These are phyloP conservation scores for Emydomyces testavorans DNA, from an alignment of 2,329 filamentous ascomycete species.

Conservation along the genomic window DNA sequence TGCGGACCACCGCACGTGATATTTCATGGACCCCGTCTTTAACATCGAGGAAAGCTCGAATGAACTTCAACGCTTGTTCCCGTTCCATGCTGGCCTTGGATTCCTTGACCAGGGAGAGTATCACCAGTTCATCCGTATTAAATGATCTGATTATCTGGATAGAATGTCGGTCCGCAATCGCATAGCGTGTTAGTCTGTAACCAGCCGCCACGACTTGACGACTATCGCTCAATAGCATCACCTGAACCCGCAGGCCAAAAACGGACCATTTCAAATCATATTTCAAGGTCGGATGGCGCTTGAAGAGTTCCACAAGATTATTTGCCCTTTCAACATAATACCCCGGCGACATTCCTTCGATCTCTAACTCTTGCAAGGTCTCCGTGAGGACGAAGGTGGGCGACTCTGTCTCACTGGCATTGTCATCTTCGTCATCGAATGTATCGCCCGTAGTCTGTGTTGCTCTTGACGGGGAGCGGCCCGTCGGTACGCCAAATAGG, in stretches of 20 bases:
- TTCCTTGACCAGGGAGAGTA: slow-evolving; percentile 86
- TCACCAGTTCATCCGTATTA: slow-evolving; percentile 86
- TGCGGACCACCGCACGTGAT: slow-evolving; percentile 73
- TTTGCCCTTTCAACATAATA: slow-evolving; percentile 94
- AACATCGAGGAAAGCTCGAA: slow-evolving; percentile 87
- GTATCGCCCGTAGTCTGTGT: slow-evolving; percentile 31
- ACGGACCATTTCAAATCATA: slow-evolving; percentile 95
- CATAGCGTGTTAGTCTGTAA: slow-evolving; percentile 85
- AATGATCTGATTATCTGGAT: slow-evolving; percentile 75
- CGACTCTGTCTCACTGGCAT: slow-evolving; percentile 61
- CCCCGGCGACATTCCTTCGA: slow-evolving; percentile 76
- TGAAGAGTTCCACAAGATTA: slow-evolving; percentile 90
- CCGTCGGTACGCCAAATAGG: slow-evolving; percentile 46
- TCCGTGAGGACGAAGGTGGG: slow-evolving; percentile 86
- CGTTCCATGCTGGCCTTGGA: slow-evolving; percentile 93
- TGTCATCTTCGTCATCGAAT: slow-evolving; percentile 41
- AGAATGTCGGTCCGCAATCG: slow-evolving; percentile 83
- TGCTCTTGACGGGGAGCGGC: slow-evolving; percentile 40
- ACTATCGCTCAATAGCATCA: slow-evolving; percentile 90
- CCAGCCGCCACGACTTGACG: slow-evolving; percentile 91
- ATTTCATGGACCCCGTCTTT: slow-evolving; percentile 84
- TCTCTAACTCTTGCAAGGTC: slow-evolving; percentile 77
- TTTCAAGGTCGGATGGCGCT: slow-evolving; percentile 80
- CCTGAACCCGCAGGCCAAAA: slow-evolving; percentile 85
- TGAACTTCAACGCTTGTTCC: slow-evolving; percentile 93